Conservation (phyloP, 2,329 filamentous ascomycete species). For the Incumbomyces delicatus region DNA sequence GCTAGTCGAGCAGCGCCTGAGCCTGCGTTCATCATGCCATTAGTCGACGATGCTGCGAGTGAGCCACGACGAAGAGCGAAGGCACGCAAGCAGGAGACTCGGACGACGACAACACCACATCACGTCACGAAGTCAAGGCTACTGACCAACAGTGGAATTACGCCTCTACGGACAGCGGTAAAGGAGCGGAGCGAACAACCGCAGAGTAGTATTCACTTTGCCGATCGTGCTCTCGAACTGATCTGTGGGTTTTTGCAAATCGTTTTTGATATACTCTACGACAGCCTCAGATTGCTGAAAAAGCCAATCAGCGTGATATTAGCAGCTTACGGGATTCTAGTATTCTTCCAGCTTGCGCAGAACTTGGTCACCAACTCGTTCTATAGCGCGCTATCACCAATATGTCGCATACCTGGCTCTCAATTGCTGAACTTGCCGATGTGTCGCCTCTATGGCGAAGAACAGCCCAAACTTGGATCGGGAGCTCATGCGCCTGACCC, state of each 20-base stretch:
- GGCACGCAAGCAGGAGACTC: conserved; percentile 2
- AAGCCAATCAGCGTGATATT: conserved; percentile 54
- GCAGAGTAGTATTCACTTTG: not conserved
- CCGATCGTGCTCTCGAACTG: conserved; percentile 6
- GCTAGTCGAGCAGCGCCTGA: not conserved
- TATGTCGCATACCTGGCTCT: conserved; percentile 60
- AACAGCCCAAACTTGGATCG: conserved; percentile 6
- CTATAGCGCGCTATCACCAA: conserved; percentile 52
- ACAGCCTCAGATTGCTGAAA: conserved; percentile 54
- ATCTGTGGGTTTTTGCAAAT: conserved; percentile 8
- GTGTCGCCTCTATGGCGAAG: conserved; percentile 33
- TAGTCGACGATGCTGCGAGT: not conserved
- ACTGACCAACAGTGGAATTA: not conserved
- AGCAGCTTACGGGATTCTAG: conserved; percentile 51
- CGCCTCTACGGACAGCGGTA: not conserved
- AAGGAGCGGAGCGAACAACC: no score
- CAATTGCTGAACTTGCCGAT: conserved; percentile 55
- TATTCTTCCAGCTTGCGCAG: conserved; percentile 48
- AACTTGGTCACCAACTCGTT: conserved; percentile 55
- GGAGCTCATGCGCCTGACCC: conserved; percentile 29
- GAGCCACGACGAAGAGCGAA: not conserved
- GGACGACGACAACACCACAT: not conserved
- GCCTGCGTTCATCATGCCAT: conserved; percentile 21
- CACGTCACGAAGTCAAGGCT: not conserved
- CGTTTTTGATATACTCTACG: conserved; percentile 14